Conservation (phyloP, 2,329 filamentous ascomycete genomes). For the Cladosporium velox region DNA sequence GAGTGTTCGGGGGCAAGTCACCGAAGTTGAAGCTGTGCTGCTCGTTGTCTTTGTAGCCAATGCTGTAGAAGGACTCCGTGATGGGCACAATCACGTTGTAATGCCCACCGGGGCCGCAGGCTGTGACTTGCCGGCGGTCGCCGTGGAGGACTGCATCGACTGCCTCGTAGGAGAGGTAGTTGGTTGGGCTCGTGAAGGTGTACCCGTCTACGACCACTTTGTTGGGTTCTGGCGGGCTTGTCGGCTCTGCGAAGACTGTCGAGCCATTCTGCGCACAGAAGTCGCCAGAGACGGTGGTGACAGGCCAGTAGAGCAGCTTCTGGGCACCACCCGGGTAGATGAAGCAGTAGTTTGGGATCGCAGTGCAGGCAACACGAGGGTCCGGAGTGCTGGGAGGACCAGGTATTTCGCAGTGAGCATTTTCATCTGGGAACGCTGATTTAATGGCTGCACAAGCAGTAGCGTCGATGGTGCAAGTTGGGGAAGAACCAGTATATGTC, state of each 20-base stretch:
- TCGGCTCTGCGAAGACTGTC: constrained; percentile 11
- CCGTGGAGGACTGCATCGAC: constrained; percentile 3
- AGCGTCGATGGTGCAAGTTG: constrained; percentile 6
- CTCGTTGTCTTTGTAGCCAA: neutral
- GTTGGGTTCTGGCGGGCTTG: constrained; percentile 10
- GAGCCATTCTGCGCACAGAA: constrained; percentile 17
- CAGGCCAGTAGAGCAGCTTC: constrained; percentile 17
- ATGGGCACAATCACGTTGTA: constrained; percentile 1
- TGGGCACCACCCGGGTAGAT: neutral
- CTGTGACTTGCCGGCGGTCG: neutral
- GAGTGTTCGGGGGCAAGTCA: constrained; percentile 2
- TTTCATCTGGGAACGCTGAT: constrained; percentile 1
- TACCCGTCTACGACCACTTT: constrained; percentile 15
- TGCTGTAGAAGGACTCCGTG: constrained; percentile 14
- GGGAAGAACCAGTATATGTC: neutral
- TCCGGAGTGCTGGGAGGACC: no score
- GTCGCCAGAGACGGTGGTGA: constrained; percentile 17
- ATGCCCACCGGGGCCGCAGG: neutral
- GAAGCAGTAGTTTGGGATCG: constrained; percentile 7
- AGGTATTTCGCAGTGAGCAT: neutral
- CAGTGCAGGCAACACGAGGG: no score
- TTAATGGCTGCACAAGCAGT: constrained; percentile 9
- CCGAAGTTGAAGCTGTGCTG: constrained; percentile 13
- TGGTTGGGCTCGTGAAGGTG: constrained; percentile 16
- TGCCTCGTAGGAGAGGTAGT: constrained; percentile 4